Evolutionary conservation across 352 stramenopile species (phyloP).

Genomic region (Pythium utonaiense): DNA sequence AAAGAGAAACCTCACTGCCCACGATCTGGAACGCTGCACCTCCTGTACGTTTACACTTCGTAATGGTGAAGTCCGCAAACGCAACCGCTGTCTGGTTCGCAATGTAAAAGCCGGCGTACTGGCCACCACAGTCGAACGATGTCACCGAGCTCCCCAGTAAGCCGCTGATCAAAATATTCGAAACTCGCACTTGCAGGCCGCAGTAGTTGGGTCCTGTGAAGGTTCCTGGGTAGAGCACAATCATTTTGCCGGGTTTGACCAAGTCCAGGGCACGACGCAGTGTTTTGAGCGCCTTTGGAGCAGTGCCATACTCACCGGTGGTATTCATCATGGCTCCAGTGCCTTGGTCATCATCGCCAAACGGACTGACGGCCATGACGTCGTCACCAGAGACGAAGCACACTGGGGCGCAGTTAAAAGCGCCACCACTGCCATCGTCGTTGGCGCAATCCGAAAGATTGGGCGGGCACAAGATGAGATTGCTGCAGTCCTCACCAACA

Average conservation of each 20-base stretch:
- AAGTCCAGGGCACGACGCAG: slow-evolving; percentile 41
- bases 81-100: neutral
- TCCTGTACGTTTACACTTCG: slow-evolving; percentile 10
- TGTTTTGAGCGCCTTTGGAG: slow-evolving; percentile 48
- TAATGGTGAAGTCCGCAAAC: slow-evolving; percentile 30
- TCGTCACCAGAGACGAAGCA: slow-evolving; percentile 29
- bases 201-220: slow-evolving; percentile 41
- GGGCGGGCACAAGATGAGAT: slow-evolving; percentile 42
- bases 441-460: slow-evolving; percentile 31
- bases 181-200: slow-evolving; percentile 23
- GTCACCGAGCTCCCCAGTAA: slow-evolving; percentile 33
- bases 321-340: slow-evolving; percentile 56
- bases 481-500: slow-evolving; percentile 62
- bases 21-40: slow-evolving; percentile 33
- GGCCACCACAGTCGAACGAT: slow-evolving; percentile 33
- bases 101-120: slow-evolving; percentile 30
- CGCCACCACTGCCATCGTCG: neutral
- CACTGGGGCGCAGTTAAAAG: slow-evolving; percentile 33
- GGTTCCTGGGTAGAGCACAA: slow-evolving; percentile 50
- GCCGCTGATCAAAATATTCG: slow-evolving; percentile 35
- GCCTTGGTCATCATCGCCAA: slow-evolving; percentile 46
- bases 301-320: slow-evolving; percentile 31
- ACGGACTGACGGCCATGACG: slow-evolving; percentile 46
- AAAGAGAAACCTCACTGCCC: slow-evolving; percentile 7
- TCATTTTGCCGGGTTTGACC: slow-evolving; percentile 26